Conservation (phyloP, 2,329 filamentous ascomycete species). For the Knufia fluminis region DNA sequence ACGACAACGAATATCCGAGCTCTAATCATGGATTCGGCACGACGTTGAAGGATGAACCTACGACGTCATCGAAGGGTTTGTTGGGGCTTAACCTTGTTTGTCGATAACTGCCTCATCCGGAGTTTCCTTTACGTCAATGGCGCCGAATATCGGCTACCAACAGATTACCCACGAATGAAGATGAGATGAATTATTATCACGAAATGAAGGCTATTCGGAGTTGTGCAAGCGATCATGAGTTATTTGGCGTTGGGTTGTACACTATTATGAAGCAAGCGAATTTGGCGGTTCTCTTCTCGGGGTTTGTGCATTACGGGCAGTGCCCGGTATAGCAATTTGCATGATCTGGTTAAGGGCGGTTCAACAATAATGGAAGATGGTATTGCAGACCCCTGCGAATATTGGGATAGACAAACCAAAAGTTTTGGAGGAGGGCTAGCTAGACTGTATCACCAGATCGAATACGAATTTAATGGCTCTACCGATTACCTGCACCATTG, state of each 20-base stretch:
- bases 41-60: not conserved
- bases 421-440: not conserved
- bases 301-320: not conserved
- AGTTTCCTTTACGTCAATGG: not conserved
- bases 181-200: not conserved
- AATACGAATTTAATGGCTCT: not conserved
- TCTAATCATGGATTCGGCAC: not conserved
- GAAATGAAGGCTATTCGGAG: not conserved
- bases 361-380: too few relatives aligned
- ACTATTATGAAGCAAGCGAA: too few relatives aligned
- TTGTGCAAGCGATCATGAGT: not conserved
- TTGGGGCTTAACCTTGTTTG: not conserved
- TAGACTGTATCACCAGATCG: not conserved
- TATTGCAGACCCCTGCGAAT: not conserved
- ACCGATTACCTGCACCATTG: too few relatives aligned
- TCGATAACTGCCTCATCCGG: not conserved
- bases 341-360: too few relatives aligned
- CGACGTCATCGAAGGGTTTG: constrained; percentile 1
- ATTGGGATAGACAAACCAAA: not conserved
- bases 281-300: not conserved
- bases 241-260: not conserved
- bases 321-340: not conserved
- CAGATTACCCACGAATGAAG: too few relatives aligned
- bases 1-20: not conserved
- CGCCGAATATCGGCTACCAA: not conserved